These are phyloP conservation scores for Kalaharituber pfeilii DNA, from an alignment of 2,329 filamentous ascomycete genomes.

Conservation along the genomic window DNA sequence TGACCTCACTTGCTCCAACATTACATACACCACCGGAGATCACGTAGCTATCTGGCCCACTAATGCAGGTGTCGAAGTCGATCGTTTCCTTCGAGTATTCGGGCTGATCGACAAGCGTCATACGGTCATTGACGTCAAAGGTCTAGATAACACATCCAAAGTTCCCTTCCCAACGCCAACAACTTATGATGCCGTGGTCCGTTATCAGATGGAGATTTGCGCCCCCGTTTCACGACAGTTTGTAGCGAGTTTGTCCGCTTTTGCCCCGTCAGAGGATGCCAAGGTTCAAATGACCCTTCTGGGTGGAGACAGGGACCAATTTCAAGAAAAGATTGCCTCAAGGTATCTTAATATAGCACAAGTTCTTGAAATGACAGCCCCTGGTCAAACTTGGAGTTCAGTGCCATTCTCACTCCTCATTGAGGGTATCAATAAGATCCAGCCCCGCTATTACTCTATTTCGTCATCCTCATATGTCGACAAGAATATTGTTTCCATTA, in stretches of 20 bases:
- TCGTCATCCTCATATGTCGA: constrained; percentile 91
- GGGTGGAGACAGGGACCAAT: constrained; percentile 87
- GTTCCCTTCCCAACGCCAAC: constrained; percentile 95
- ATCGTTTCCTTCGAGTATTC: constrained; percentile 67
- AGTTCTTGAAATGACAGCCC: constrained; percentile 54
- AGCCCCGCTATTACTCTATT: constrained; percentile 98
- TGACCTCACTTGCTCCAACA: constrained; percentile 71
- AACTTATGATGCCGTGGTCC: constrained; percentile 79
- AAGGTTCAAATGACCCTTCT: constrained; percentile 81
- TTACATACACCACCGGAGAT: constrained; percentile 89
- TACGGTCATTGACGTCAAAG: constrained; percentile 71
- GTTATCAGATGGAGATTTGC: constrained; percentile 94
- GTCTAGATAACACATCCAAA: constrained; percentile 85
- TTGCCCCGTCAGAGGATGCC: constrained; percentile 65
- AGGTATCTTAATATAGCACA: constrained; percentile 82
- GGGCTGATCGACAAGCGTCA: constrained; percentile 61
- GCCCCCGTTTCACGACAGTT: constrained; percentile 94
- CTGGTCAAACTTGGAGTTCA: constrained; percentile 58
- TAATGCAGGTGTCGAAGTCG: constrained; percentile 80
- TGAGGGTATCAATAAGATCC: constrained; percentile 83
- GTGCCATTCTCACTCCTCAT: constrained; percentile 91
- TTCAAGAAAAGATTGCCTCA: constrained; percentile 65
- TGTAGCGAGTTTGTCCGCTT: constrained; percentile 67
- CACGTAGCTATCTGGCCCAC: constrained; percentile 96
- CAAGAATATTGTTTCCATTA: constrained; percentile 87